phyloP scores from a whole-genome alignment of 306 rosid genomes.

The Begonia peltatifolia region DNA sequence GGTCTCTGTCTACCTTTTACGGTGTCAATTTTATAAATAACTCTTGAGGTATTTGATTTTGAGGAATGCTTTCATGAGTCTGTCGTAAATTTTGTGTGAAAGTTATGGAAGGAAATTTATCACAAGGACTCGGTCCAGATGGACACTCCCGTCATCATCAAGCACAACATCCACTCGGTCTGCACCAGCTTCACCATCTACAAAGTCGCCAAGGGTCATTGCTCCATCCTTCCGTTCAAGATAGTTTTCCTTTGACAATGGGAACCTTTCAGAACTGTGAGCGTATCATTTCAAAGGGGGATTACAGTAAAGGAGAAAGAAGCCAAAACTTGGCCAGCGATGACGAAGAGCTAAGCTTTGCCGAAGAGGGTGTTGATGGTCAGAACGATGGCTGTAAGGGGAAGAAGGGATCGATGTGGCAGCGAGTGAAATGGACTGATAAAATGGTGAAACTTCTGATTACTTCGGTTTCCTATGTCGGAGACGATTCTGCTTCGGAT shows the following conservation, averaged over 20 bases:
- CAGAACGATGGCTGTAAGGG: conserved; percentile 35
- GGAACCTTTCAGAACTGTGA: conserved; percentile 45
- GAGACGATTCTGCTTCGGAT: conserved; percentile 49
- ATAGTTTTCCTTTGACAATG: conserved; percentile 51
- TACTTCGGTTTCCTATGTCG: conserved; percentile 71
- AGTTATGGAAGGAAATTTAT: conserved; percentile 68
- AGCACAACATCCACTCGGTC: conserved; percentile 27
- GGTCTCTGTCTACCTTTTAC: not conserved
- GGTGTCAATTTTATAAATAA: conserved; percentile 6
- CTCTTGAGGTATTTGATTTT: not conserved
- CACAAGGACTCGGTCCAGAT: conserved; percentile 57
- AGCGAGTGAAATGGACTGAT: conserved; percentile 87
- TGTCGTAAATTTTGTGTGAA: conserved; percentile 24
- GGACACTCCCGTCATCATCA: conserved; percentile 35
- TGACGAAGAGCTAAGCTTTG: conserved; percentile 63
- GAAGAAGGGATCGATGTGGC: conserved; percentile 67
- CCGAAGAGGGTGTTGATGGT: conserved; percentile 50
- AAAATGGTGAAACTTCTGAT: conserved; percentile 87
- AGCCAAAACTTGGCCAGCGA: conserved; percentile 61
- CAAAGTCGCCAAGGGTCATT: conserved; percentile 43
- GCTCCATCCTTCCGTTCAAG: conserved; percentile 36
- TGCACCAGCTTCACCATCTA: conserved; percentile 36
- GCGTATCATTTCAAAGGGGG: conserved; percentile 33
- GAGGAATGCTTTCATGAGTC: conserved; percentile 7
- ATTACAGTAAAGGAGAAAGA: conserved; percentile 54